Conservation (phyloP, 2,329 filamentous ascomycete genomes). For the Botrytis squamosa region DNA sequence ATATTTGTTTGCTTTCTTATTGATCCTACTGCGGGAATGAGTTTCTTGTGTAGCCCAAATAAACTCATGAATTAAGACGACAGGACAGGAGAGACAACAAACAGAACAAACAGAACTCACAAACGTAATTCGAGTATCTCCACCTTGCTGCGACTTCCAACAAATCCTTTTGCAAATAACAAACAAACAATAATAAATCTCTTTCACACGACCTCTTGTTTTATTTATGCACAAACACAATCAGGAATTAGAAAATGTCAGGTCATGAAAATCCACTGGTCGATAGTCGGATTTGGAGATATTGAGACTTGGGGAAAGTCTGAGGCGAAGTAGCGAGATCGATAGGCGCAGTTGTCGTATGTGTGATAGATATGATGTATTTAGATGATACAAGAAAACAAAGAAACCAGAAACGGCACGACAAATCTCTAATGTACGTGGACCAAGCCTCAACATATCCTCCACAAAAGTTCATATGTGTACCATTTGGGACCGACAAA, state of each 20-base stretch:
- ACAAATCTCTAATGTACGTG: not conserved
- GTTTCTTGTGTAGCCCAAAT: constrained; percentile 17
- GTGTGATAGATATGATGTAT: not conserved
- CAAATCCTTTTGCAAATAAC: not conserved
- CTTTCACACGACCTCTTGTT: constrained; percentile 4
- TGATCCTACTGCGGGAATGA: constrained; percentile 16
- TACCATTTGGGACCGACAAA: not conserved
- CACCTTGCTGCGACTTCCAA: constrained; percentile 9
- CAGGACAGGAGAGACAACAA: constrained; percentile 11
- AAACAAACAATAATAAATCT: not conserved
- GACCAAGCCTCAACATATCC: constrained; percentile 10
- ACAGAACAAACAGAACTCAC: constrained; percentile 19
- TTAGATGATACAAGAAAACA: not conserved
- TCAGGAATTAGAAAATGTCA: not conserved
- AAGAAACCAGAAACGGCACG: not conserved
- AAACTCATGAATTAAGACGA: not conserved
- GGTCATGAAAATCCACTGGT: not conserved
- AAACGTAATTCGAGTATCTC: constrained; percentile 13
- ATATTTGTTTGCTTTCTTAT: constrained; percentile 19
- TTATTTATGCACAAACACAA: constrained; percentile 9
- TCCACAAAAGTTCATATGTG: constrained; percentile 17
- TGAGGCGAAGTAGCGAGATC: constrained; percentile 5
- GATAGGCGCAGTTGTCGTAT: constrained; percentile 6
- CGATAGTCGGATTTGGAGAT: not conserved
- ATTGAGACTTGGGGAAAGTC: constrained; percentile 1